A percentile compares a stretch with the other conserved stretches of the same genome.
phyloP scores from a whole-genome alignment of 169 alveolate genomes.

The Plasmodium cynomolgi region DNA sequence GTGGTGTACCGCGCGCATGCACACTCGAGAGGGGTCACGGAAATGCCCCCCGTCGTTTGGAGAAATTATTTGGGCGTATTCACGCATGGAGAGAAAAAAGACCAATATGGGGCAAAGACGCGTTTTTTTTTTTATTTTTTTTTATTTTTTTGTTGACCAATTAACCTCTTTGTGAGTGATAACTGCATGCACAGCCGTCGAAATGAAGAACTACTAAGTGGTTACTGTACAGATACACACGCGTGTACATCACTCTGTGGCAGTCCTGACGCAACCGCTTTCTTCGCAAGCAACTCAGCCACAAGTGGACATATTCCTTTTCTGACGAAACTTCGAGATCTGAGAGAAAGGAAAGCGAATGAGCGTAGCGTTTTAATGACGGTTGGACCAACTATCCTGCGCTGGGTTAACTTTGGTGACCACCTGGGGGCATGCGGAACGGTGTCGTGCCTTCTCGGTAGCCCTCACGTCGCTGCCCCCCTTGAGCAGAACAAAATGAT shows the following conservation, averaged over 20 bases:
- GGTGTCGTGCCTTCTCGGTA: neutral
- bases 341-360: neutral
- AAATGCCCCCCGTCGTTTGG: neutral
- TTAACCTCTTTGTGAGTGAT: neutral
- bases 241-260: neutral
- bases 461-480: neutral
- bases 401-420: neutral
- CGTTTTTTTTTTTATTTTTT: neutral
- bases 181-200: neutral
- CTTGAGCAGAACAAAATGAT: neutral
- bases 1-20: neutral
- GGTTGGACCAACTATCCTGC: neutral
- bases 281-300: neutral
- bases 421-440: neutral
- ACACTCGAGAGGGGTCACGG: neutral
- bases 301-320: conserved; percentile 16
- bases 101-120: neutral
- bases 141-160: neutral
- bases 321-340: conserved; percentile 71
- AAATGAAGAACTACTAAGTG: neutral
- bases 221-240: neutral
- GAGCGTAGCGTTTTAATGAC: neutral
- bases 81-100: neutral
- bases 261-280: neutral
- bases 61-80: neutral